A percentile compares a stretch with the other conserved stretches of the same genome.
phyloP scores from a whole-genome alignment of 2,329 filamentous ascomycete species.

The Aureobasidium sp. region DNA sequence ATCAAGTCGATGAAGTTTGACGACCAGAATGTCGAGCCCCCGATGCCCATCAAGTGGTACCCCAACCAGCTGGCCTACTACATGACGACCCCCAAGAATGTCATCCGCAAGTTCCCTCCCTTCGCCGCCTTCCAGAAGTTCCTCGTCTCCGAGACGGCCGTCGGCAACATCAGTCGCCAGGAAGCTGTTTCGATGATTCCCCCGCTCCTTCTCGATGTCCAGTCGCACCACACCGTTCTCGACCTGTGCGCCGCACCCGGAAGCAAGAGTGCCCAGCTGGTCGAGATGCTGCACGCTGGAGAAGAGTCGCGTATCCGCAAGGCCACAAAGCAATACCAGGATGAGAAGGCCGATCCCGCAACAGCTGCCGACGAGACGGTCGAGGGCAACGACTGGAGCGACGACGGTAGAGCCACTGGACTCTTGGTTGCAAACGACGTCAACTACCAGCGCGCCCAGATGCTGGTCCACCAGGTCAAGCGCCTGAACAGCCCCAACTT shows the following conservation, averaged over 20 bases:
- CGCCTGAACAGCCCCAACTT: slow-evolving; percentile 92
- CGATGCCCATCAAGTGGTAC: slow-evolving; percentile 79
- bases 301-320: slow-evolving; percentile 77
- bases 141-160: slow-evolving; percentile 90
- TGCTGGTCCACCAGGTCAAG: slow-evolving; percentile 97
- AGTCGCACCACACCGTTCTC: slow-evolving; percentile 83
- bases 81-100: slow-evolving; percentile 96
- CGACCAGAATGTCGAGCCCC: slow-evolving; percentile 71
- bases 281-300: slow-evolving; percentile 87
- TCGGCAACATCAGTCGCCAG: slow-evolving; percentile 95
- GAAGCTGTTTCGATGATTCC: slow-evolving; percentile 99
- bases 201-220: slow-evolving; percentile 82
- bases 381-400: slow-evolving; percentile 45
- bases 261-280: slow-evolving; percentile 90
- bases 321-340: slow-evolving; percentile 53
- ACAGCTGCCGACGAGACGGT: slow-evolving; percentile 19
- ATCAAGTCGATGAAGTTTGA: slow-evolving; percentile 79
- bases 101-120: slow-evolving; percentile 84
- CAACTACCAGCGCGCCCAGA: slow-evolving; percentile 93
- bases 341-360: slow-evolving; percentile 22
- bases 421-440: slow-evolving; percentile 91
- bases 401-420: slow-evolving; percentile 82
- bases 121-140: slow-evolving; percentile 97
- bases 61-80: slow-evolving; percentile 92
- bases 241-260: slow-evolving; percentile 96